Conservation (phyloP, 139 green algal species). For the Tetraselmis striata region DNA sequence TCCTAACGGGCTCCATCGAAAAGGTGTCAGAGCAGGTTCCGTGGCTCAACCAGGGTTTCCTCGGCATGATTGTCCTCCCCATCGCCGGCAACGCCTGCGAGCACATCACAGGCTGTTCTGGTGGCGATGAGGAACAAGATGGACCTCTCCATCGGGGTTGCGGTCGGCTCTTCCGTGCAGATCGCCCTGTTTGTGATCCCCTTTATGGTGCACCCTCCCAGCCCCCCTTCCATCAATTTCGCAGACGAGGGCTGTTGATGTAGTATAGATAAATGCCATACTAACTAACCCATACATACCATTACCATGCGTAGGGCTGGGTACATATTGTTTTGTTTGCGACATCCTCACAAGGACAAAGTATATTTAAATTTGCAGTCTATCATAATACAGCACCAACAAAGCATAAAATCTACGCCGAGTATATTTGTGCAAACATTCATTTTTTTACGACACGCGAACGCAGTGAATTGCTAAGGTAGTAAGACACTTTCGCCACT, state of each 20-base stretch:
- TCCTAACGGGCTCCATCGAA: constrained; percentile 68
- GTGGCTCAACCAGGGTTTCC: constrained; percentile 65
- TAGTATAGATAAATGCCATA: too few relatives aligned
- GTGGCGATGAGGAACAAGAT: constrained; percentile 89
- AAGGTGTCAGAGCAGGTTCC: constrained; percentile 44
- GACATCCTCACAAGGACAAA: not conserved
- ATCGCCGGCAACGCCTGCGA: constrained; percentile 86
- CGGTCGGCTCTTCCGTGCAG: constrained; percentile 11
- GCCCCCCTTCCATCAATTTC: too few relatives aligned
- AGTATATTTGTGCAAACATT: not conserved
- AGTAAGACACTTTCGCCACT: too few relatives aligned
- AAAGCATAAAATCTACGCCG: not conserved
- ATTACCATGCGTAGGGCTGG: not conserved
- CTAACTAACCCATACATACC: not conserved
- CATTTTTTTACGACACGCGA: not conserved
- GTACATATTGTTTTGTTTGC: not conserved
- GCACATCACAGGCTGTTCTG: constrained; percentile 84
- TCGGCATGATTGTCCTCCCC: constrained; percentile 76
- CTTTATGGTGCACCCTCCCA: too few relatives aligned
- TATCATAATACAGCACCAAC: too few relatives aligned
- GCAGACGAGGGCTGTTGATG: too few relatives aligned
- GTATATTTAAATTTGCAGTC: not conserved
- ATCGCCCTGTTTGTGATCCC: constrained; percentile 83
- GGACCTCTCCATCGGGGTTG: constrained; percentile 72
- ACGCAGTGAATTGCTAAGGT: not conserved